Percentiles rank a stretch among this genome's conserved stretches.
These are phyloP conservation scores for Capsicum rhomboideum DNA, from an alignment of 257 asterid species.

Conservation along the genomic window DNA sequence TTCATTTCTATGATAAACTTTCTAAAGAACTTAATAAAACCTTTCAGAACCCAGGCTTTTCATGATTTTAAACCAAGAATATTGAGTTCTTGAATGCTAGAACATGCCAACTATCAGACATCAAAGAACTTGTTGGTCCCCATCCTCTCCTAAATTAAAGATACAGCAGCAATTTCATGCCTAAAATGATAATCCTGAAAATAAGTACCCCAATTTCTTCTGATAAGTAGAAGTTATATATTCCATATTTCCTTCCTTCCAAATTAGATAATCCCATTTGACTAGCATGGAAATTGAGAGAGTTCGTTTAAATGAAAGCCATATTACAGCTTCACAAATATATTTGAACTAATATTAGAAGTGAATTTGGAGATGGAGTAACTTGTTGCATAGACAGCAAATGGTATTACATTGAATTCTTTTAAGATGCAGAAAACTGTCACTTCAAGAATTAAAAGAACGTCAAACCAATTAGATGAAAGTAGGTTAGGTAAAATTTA, in stretches of 20 bases:
- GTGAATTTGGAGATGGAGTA: not conserved
- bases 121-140: not conserved
- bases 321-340: not conserved
- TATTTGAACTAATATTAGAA: not conserved
- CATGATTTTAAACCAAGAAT: not conserved
- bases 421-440: not conserved
- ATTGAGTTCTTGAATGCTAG: not conserved
- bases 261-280: not conserved
- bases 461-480: not conserved
- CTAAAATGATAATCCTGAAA: not conserved
- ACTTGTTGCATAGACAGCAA: not conserved
- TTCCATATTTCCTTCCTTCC: not conserved
- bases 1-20: not conserved
- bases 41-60: not conserved
- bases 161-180: not conserved
- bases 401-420: not conserved
- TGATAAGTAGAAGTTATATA: not conserved
- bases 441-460: not conserved
- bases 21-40: not conserved
- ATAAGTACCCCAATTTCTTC: not conserved
- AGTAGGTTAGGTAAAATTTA: not conserved
- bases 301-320: not conserved
- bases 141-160: not conserved
- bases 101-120: not conserved
- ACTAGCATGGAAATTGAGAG: not conserved